Percentiles rank a stretch among this genome's conserved stretches.
Conservation (phyloP, 352 stramenopile genomes). For the Globisporangium perplexum region DNA sequence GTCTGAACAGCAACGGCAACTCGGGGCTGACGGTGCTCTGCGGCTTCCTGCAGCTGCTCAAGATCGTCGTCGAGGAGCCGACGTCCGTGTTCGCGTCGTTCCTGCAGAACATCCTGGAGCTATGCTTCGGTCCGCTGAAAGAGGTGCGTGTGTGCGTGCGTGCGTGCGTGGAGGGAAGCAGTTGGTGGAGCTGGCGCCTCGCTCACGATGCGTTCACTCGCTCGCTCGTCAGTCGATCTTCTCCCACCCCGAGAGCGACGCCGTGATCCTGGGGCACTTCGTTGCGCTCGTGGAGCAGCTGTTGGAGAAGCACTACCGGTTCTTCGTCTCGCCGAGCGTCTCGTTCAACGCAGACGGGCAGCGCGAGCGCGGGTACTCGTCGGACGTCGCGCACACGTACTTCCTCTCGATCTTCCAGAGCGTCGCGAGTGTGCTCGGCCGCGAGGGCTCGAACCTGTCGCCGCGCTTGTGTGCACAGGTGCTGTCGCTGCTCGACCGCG, state of each 20-base stretch:
- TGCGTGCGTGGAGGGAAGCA: no score
- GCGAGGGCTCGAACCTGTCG: conserved; percentile 43
- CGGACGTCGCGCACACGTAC: conserved; percentile 60
- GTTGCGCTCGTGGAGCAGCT: conserved; percentile 68
- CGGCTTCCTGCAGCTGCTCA: conserved; percentile 71
- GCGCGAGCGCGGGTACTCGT: conserved; percentile 55
- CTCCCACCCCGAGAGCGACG: conserved; percentile 61
- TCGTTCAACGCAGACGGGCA: conserved; percentile 37
- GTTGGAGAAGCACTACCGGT: conserved; percentile 77
- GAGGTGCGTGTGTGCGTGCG: conserved; percentile 30
- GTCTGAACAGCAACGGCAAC: conserved; percentile 55
- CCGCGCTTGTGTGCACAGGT: conserved; percentile 71
- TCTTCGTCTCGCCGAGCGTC: conserved; percentile 56
- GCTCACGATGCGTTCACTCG: neutral
- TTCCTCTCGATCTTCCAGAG: conserved; percentile 79
- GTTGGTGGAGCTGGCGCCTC: no score
- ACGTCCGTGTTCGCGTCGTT: conserved; percentile 70
- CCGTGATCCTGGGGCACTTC: conserved; percentile 63
- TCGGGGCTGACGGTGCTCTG: conserved; percentile 65
- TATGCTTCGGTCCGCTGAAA: conserved; percentile 75
- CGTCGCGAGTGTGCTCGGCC: conserved; percentile 52
- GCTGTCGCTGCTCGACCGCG: conserved; percentile 51
- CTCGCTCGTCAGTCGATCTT: conserved; percentile 48
- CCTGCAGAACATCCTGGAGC: conserved; percentile 66
- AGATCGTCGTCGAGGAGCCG: conserved; percentile 72